Evolutionary conservation across 441 rosid genomes (phyloP), one percentile per base, ranked within the genome.

Genomic region (Erodium trifolium): DNA sequence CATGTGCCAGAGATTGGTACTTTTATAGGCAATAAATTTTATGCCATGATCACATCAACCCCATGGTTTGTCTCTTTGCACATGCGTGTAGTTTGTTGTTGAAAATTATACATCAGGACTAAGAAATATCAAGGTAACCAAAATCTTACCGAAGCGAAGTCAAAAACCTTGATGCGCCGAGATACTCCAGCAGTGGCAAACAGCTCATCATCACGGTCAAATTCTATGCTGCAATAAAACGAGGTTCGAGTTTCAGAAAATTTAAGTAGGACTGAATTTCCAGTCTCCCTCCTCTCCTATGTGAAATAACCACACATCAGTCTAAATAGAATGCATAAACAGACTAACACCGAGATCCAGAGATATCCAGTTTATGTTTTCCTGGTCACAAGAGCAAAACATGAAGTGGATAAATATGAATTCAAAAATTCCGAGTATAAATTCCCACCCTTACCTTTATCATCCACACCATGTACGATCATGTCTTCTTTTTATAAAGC

Each of bases 111-210:
- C 34, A 31, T 31, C 34, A 31, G 34, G 34, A 31, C 34, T 31
- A 31, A 31, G 34, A 2, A 31, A 31, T 31, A 31, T 31, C 31
- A 31, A 31, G 34, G 34, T 31, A 0, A 2, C 34, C 34, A 31
- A 70, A 75, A 80, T 18, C 92, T 78, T 82, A 95, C 98, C 71
- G 84, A 80, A 23, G 99, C 85, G 77, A 95, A 93, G 84, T 92
- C 97, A 73, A 91, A 95, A 76, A 92, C 90, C 84, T 95, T 91
- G 73, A 95, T 92, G 71, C 96, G 82, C 73, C 96, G 78, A 51
- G 98, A 95, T 75, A 95, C 99, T 79, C 99, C 99, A 70, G 98
- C 99, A 62, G 97, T 92, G 68, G 99, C 99, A 79, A 92, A 95
- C 66, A 87, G 73, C 81, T 95, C 95, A 81, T 92, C 97, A 76